Percentiles rank a stretch among this genome's conserved stretches.
Conservation (phyloP, 768 basidiomycete species). For the Heimioporus sp. region DNA sequence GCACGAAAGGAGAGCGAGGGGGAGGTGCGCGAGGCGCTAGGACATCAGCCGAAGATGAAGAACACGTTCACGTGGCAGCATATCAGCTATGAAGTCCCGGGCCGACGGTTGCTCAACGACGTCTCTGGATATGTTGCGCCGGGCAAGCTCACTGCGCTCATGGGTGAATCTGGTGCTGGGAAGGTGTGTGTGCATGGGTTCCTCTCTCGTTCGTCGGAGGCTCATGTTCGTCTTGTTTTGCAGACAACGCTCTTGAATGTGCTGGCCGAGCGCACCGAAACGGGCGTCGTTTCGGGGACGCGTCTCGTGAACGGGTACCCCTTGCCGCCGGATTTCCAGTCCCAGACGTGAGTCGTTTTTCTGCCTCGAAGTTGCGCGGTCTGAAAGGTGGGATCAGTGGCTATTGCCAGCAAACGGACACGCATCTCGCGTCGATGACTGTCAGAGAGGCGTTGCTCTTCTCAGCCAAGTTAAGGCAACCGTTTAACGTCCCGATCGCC, state of each 20-base stretch:
- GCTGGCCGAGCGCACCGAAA: constrained; percentile 37
- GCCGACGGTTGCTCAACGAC: constrained; percentile 60
- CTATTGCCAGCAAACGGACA: constrained; percentile 86
- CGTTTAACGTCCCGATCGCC: constrained; percentile 52
- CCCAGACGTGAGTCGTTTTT: constrained; percentile 44
- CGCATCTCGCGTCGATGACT: constrained; percentile 70
- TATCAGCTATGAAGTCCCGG: constrained; percentile 62
- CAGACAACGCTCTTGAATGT: constrained; percentile 52
- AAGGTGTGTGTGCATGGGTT: constrained; percentile 25
- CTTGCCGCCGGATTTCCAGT: constrained; percentile 48
- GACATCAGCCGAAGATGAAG: constrained; percentile 33
- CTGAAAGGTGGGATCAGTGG: constrained; percentile 44
- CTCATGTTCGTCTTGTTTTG: neutral
- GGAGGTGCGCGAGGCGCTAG: constrained; percentile 32
- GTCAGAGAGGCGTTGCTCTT: constrained; percentile 79
- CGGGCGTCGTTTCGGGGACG: constrained; percentile 40
- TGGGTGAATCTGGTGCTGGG: constrained; percentile 61
- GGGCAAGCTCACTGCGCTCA: constrained; percentile 75
- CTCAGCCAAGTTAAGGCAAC: constrained; percentile 80
- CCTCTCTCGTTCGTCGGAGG: too few species aligned
- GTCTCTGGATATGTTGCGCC: constrained; percentile 81
- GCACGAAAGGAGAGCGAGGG: constrained; percentile 8
- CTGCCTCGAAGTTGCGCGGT: neutral
- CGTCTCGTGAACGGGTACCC: constrained; percentile 45
- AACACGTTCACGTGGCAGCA: constrained; percentile 82